These are phyloP conservation scores for Kwoniella shivajii DNA, from an alignment of 1,284 basidiomycete genomes.

Conservation along the genomic window DNA sequence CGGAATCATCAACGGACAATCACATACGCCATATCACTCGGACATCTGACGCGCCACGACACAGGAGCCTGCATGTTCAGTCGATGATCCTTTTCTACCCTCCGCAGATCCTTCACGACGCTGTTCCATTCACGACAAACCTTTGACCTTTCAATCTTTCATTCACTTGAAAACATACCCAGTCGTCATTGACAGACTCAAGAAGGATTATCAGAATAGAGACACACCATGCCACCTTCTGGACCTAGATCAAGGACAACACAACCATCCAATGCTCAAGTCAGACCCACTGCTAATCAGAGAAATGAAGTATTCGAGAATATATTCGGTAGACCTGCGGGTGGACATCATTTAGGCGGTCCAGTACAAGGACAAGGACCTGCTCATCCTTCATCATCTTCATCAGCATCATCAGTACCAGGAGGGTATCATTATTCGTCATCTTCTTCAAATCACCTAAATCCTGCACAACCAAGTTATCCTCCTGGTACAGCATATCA, in stretches of 20 bases:
- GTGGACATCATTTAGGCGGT: slow-evolving; percentile 50
- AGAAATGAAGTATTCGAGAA: slow-evolving; percentile 53
- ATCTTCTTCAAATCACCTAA: slow-evolving; percentile 16
- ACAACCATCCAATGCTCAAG: slow-evolving; percentile 8
- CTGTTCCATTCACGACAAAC: too few relatives aligned
- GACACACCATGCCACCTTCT: slow-evolving; percentile 31
- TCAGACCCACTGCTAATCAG: slow-evolving; percentile 22
- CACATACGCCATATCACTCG: too few relatives aligned
- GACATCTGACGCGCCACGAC: too few relatives aligned
- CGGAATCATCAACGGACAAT: too few relatives aligned
- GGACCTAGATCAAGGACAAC: slow-evolving; percentile 32
- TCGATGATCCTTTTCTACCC: too few relatives aligned
- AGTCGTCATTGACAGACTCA: background rate
- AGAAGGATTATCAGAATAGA: background rate
- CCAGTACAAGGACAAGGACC: too few relatives aligned
- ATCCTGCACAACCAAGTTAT: slow-evolving; percentile 35
- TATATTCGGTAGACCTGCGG: slow-evolving; percentile 53
- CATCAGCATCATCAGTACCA: background rate
- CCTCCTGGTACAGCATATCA: slow-evolving; percentile 25
- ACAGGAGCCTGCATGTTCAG: too few relatives aligned
- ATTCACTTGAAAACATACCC: too few relatives aligned
- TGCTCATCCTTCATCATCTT: slow-evolving; percentile 6
- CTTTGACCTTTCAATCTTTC: too few relatives aligned
- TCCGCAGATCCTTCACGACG: too few relatives aligned
- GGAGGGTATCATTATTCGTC: slow-evolving; percentile 15